Base-by-base conservation (phyloP, 2,329 filamentous ascomycete species). In the Neonectria ditissima region DNA sequence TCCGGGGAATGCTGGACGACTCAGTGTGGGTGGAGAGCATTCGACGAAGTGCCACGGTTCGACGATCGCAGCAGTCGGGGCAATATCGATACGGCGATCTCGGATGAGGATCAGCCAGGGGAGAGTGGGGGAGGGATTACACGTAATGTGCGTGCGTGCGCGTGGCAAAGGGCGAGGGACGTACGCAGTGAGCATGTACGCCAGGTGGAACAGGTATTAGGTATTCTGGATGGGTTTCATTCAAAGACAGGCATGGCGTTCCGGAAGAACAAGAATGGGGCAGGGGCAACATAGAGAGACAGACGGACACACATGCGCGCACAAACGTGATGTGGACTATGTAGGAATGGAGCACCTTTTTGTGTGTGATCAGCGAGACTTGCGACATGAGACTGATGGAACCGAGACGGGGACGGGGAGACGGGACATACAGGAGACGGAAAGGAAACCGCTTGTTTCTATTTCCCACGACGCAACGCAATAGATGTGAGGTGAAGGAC, bases 1-100 rank as follows among this genome's bases (percentile, higher is more conserved):
- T 97, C 69, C 88, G 94, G 77, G 89, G 94, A 69, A 92, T 96
- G 75, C 85, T 98, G 58, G 93, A 96, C 73, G 92, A 95, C 74
- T 96, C 93, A 18, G 91, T 92, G 16, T 98, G 95, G 95, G 92
- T 95, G 55, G 93, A 97, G 80, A 97, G 92, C 82, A 94, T 97
- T 68, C 86, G 94, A 67, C 87, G 93, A 66, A 97, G 93, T 80
- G 93, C 96, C 71, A 97, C 94, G 56, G 86, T 86, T 56, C 81
- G 81, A 55, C 82, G 80, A 68, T 80, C 81, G 50, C 68, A 72
- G 14, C 77, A 81, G 24, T 73, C 76, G 54, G 75, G 75, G 41
- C 77, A 79, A 57, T 74, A 75, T 41, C 70, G 74, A 50, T 76
- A 77, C 32, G 74, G 72, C 14, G 74, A 75, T 55, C 62, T 74